A percentile compares a stretch with the other conserved stretches of the same genome.
These are phyloP conservation scores for Trichoderma cornu-damae DNA, from an alignment of 2,329 filamentous ascomycete species.

Conservation along the genomic window DNA sequence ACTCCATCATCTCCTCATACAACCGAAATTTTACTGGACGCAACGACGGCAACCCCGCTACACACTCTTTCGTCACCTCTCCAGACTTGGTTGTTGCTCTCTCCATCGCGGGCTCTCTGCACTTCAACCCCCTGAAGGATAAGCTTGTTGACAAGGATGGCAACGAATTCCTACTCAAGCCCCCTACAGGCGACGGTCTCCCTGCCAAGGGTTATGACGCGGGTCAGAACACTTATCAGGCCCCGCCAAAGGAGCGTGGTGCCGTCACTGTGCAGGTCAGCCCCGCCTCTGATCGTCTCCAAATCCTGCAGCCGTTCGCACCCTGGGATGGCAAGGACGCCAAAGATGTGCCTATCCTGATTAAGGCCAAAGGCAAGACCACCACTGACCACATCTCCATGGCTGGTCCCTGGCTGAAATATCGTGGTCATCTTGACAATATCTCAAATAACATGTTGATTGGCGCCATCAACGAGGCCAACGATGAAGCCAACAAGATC, in stretches of 20 bases:
- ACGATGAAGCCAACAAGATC: conserved; percentile 96
- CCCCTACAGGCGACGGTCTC: conserved; percentile 75
- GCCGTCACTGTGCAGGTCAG: conserved; percentile 75
- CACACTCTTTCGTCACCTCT: conserved; percentile 88
- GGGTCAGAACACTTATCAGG: conserved; percentile 91
- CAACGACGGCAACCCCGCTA: conserved; percentile 93
- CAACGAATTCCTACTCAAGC: conserved; percentile 85
- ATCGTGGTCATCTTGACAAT: conserved; percentile 98
- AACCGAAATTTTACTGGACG: conserved; percentile 99
- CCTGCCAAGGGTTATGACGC: conserved; percentile 81
- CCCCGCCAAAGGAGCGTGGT: conserved; percentile 74
- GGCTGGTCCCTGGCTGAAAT: conserved; percentile 96
- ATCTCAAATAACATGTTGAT: conserved; percentile 99
- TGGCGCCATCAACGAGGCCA: conserved; percentile 91
- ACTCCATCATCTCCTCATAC: conserved; percentile 98
- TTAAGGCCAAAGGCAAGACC: conserved; percentile 95
- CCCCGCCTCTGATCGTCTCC: conserved; percentile 87
- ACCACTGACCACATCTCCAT: conserved; percentile 97
- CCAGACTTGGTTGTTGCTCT: conserved; percentile 85
- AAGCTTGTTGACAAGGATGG: conserved; percentile 90
- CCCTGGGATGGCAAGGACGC: conserved; percentile 92
- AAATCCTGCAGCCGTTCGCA: conserved; percentile 80
- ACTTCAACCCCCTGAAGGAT: conserved; percentile 95
- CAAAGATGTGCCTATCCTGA: conserved; percentile 77
- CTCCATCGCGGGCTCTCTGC: conserved; percentile 74